Evolutionary conservation across 805 yeast species (phyloP).

Genomic region (Komagataella ulmi): DNA sequence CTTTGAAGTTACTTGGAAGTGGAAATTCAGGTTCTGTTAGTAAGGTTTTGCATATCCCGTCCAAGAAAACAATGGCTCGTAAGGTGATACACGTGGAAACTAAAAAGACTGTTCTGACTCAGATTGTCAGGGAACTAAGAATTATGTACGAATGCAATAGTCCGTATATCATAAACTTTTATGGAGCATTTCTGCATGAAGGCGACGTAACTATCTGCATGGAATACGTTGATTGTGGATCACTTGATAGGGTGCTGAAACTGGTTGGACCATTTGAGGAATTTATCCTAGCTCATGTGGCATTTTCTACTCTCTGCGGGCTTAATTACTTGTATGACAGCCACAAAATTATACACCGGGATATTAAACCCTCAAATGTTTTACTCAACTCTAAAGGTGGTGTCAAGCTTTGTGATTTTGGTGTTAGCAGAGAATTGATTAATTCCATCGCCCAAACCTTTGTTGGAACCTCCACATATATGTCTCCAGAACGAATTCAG

Average conservation of each 20-base stretch:
- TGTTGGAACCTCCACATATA: conserved; percentile 95
- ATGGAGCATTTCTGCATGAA: conserved; percentile 73
- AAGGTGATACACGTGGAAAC: conserved; percentile 80
- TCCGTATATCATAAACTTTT: conserved; percentile 77
- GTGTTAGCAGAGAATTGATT: conserved; percentile 83
- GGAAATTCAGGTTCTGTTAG: conserved; percentile 93
- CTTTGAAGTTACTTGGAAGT: conserved; percentile 68
- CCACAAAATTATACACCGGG: conserved; percentile 88
- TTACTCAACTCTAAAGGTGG: conserved; percentile 77
- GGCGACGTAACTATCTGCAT: conserved; percentile 78
- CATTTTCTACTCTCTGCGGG: conserved; percentile 69
- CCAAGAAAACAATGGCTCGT: conserved; percentile 80
- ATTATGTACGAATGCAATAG: conserved; percentile 84
- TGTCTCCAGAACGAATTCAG: conserved; percentile 96
- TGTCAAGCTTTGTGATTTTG: conserved; percentile 90
- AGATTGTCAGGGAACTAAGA: conserved; percentile 76
- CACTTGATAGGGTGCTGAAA: conserved; percentile 66
- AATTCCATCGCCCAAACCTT: conserved; percentile 95
- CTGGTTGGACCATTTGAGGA: conserved; percentile 54
- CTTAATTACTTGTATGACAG: conserved; percentile 67
- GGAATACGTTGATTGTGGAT: conserved; percentile 95
- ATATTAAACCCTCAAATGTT: conserved; percentile 92
- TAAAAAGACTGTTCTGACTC: conserved; percentile 65
- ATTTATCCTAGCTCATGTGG: conserved; percentile 55
- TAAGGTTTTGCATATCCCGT: conserved; percentile 80